These are phyloP conservation scores for Periglandula ipomoeae DNA, from an alignment of 2,329 filamentous ascomycete genomes.

Conservation along the genomic window DNA sequence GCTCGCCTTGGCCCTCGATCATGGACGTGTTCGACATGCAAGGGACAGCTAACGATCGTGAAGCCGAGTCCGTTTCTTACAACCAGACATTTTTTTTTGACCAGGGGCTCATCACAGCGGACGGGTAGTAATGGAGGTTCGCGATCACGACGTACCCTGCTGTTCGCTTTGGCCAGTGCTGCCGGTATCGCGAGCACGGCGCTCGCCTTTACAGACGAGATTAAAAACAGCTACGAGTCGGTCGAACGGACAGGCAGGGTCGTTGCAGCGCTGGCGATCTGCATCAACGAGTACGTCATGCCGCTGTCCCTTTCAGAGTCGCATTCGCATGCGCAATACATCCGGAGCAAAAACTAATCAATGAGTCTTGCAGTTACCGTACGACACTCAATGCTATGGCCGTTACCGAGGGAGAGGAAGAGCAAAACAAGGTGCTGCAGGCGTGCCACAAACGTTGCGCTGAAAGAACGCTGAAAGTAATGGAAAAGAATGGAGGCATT, in stretches of 20 bases:
- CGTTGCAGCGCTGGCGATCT: conserved; percentile 61
- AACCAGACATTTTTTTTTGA: conserved; percentile 22
- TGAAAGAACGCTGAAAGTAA: conserved; percentile 70
- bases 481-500: conserved; percentile 95
- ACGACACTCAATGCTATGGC: conserved; percentile 66
- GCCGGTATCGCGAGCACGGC: conserved; percentile 38
- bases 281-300: conserved; percentile 69
- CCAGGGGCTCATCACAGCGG: conserved; percentile 14
- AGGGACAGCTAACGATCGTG: conserved; percentile 26
- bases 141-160: conserved; percentile 23
- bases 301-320: background rate
- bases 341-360: background rate
- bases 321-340: background rate
- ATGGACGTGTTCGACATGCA: conserved; percentile 40
- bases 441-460: conserved; percentile 91
- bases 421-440: conserved; percentile 60
- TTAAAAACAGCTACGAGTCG: conserved; percentile 67
- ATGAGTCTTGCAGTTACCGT: conserved; percentile 58
- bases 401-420: conserved; percentile 49
- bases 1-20: conserved; percentile 27
- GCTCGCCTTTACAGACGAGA: conserved; percentile 55
- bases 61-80: conserved; percentile 19
- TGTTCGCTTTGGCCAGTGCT: conserved; percentile 43
- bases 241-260: conserved; percentile 73
- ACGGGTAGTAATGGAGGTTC: conserved; percentile 9